phyloP scores from a whole-genome alignment of 73 alveolate genomes.

The Tetrahymena elliotti region DNA sequence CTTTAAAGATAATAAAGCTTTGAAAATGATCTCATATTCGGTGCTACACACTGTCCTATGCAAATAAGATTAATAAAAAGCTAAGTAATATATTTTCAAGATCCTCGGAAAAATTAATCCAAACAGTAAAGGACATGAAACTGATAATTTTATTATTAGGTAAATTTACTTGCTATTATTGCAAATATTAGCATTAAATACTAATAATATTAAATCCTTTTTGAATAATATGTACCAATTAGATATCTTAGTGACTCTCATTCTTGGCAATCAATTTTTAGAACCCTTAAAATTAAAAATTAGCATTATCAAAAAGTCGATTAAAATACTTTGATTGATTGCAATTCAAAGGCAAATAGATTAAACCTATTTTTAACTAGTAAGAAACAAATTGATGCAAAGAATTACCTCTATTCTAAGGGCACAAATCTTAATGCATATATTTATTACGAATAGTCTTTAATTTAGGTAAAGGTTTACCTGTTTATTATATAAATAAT shows the following conservation, averaged over 20 bases:
- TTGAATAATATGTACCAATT: too few species aligned
- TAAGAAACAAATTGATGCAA: not conserved
- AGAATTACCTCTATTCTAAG: too few species aligned
- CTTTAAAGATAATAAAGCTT: not conserved
- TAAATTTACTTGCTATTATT: not conserved
- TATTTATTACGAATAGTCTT: too few species aligned
- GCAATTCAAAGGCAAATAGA: not conserved
- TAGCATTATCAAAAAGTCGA: not conserved
- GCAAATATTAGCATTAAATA: not conserved
- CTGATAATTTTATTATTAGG: not conserved
- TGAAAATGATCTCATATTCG: not conserved
- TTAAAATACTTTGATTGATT: not conserved
- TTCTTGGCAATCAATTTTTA: not conserved
- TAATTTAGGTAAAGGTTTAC: too few species aligned
- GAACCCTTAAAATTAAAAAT: too few species aligned
- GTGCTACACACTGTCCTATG: not conserved
- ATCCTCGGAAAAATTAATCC: not conserved
- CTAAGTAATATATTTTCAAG: not conserved
- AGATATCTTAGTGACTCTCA: not conserved
- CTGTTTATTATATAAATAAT: too few species aligned
- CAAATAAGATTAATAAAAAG: not conserved
- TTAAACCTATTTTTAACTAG: not conserved
- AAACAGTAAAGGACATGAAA: not conserved
- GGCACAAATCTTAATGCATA: too few species aligned
- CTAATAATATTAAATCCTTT: not conserved